A percentile compares a stretch with the other conserved stretches of the same genome.
phyloP scores from a whole-genome alignment of 169 alveolate species.

The Plasmodium yoelii region DNA sequence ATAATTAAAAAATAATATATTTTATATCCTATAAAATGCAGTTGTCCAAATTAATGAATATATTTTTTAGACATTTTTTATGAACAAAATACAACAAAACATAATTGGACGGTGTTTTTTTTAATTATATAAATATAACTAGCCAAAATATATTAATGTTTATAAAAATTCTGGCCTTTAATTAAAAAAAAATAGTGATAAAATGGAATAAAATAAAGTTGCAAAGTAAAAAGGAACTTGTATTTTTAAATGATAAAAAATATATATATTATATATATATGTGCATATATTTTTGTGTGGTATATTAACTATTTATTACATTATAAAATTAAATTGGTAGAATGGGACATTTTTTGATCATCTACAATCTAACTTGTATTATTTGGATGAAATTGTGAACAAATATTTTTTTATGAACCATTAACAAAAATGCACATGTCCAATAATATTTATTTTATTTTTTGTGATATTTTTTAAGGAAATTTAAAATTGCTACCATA shows the following conservation, averaged over 20 bases:
- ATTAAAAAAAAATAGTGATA: neutral
- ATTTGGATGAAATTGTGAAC: constrained; percentile 9
- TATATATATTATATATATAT: constrained; percentile 23
- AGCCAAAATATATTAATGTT: constrained; percentile 24
- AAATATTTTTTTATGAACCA: constrained; percentile 32
- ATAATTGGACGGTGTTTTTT: constrained; percentile 23
- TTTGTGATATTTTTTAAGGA: neutral
- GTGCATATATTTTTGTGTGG: constrained; percentile 14
- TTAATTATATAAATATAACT: constrained; percentile 25
- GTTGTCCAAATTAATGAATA: constrained; percentile 37
- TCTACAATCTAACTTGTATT: constrained; percentile 15
- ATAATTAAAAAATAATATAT: constrained; percentile 11
- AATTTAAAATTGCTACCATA: no score
- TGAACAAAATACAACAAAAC: constrained; percentile 29
- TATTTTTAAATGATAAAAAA: constrained; percentile 6
- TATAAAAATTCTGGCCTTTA: constrained; percentile 35
- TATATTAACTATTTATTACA: constrained; percentile 15
- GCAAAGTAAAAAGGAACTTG: constrained; percentile 4
- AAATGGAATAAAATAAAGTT: neutral
- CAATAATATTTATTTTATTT: constrained; percentile 14
- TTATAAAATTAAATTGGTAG: constrained; percentile 10
- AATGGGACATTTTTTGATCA: constrained; percentile 6
- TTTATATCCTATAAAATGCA: constrained; percentile 60
- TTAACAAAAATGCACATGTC: constrained; percentile 50
- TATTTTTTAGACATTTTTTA: constrained; percentile 51